Base-by-base conservation (phyloP, 768 basidiomycete genomes). In the Infundibulicybe gibba region DNA sequence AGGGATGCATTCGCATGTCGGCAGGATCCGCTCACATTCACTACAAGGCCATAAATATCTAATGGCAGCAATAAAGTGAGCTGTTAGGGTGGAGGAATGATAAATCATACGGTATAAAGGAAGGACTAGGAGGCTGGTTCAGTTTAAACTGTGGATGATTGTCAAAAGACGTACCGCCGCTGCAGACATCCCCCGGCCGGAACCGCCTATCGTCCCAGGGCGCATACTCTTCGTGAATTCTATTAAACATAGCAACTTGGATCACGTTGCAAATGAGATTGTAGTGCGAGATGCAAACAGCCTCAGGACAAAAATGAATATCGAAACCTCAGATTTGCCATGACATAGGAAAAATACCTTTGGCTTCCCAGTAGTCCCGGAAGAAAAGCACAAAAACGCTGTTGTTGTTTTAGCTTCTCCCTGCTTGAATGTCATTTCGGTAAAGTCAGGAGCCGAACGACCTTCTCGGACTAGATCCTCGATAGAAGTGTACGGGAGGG, bases 361-460 rank as follows among this genome's bases (percentile, higher is more conserved):
- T 3, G 83, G 84, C 4, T 13, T 67, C 60, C 85, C 85, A 14
- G 87, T 89, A 16, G 86, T 89, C 5, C 86, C 86, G 50, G 85
- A 87, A 1, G 86, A 88, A 54, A 89, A 85, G 43, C 75, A 78
- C 45, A 88, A 64, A 53, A 87, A 81, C 4, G 87, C 86, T 11
- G 87, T 48, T 38, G 79, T 75, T 12, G 68, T 77, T 57, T 73
- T 81, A 19, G 72, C 80, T 61, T 85, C 85, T 9, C 83, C 86
- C 10, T 72, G 69, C 17, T 56, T 54, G 37, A 87, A 67, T 25
- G 56, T 60, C 30, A 70, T 66, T 57, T 81, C 77, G 20, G 58
- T 59, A 50, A 73, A 79, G 34, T 53, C 47, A 25, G 56, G 48
- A 43, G 56, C 41, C 14, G 55, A 41, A 4, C 66, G 60, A 10